phyloP scores from a whole-genome alignment of 805 yeast species.

The Kodamaea restingae region DNA sequence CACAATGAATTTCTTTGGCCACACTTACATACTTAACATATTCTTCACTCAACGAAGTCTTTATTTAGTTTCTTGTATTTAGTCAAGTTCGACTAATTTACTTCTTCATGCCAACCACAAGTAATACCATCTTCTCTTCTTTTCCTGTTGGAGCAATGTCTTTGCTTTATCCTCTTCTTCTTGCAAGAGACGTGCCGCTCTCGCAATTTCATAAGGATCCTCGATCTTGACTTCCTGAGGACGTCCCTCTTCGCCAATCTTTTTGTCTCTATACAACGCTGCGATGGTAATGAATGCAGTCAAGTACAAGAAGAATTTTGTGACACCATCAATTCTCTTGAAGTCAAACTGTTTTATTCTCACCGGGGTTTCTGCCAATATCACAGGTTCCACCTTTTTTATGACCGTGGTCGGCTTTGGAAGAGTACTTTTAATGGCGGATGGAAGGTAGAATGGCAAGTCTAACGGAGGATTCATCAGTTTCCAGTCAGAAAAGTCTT shows the following conservation, averaged over 20 bases:
- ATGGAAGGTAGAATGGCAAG: slow-evolving; percentile 44
- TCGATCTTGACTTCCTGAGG: slow-evolving; percentile 38
- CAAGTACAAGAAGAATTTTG: slow-evolving; percentile 49
- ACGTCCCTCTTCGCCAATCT: slow-evolving; percentile 41
- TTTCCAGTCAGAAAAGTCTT: slow-evolving; percentile 47
- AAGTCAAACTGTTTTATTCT: slow-evolving; percentile 46
- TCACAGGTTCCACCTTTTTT: slow-evolving; percentile 36
- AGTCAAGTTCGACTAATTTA: too few species aligned
- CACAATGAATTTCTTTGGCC: too few species aligned
- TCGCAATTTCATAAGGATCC: slow-evolving; percentile 33
- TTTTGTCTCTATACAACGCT: slow-evolving; percentile 56
- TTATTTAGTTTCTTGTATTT: too few species aligned
- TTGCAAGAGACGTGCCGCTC: slow-evolving; percentile 16
- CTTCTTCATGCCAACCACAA: slow-evolving; percentile 48
- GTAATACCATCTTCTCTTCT: slow-evolving; percentile 45
- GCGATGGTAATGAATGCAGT: slow-evolving; percentile 44
- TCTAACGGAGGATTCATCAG: slow-evolving; percentile 50
- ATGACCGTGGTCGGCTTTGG: slow-evolving; percentile 26
- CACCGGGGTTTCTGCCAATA: slow-evolving; percentile 39
- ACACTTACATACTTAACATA: too few species aligned
- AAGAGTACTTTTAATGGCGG: slow-evolving; percentile 26
- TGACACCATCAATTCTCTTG: slow-evolving; percentile 52
- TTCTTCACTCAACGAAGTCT: too few species aligned
- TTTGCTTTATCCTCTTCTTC: slow-evolving; percentile 7
- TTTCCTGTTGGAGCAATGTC: slow-evolving; percentile 7